Evolutionary conservation across 305 asterid genomes (phyloP), one percentile per base, ranked within the genome.

Genomic region (Fraxinus greggii): DNA sequence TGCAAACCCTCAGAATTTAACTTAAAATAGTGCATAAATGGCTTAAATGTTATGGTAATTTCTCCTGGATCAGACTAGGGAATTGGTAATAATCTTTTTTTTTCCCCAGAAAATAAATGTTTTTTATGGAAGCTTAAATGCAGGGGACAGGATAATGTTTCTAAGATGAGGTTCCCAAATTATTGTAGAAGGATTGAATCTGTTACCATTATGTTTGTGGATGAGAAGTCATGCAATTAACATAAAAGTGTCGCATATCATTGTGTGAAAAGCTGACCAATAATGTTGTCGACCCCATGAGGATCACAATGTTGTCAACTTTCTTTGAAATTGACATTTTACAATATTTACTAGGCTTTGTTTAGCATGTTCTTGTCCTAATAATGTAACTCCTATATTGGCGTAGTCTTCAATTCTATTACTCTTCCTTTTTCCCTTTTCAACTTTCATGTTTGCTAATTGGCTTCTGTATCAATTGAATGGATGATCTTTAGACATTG

Each of bases 401-500:
- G 26, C 28, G 77, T 33, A n/a, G 76, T 72, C 45, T 32, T 33
- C 28, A 72, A 69, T 72, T 72, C 28, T 72, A 72, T 3, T 72
- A 7, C 15, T 72, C 76, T n/a, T 72, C 26, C 17, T 33, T 72
- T 33, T 72, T 33, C 15, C 7, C 33, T 28, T 33, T n/a, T 38
- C 48, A 32, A 72, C 40, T 72, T 72, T 72, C 28, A 21, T n/a
- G 29, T 72, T 72, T 19, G 24, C 23, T 8, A 54, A 19, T 84
- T 72, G 36, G 28, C 7, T 65, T 79, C 38, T 40, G 10, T 28
- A 65, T 84, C 83, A 36, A 73, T 65, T 45, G 42, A 40, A 74
- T 70, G 48, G 70, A 17, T 70, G 75, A 78, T 79, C 45, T 21
- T 51, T 26, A 79, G 12, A 80, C 54, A 73, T 29, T 81, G 79